Percentiles rank a stretch among this genome's conserved stretches.
These are phyloP conservation scores for Quercus ilex DNA, from an alignment of 306 rosid species.

Conservation along the genomic window DNA sequence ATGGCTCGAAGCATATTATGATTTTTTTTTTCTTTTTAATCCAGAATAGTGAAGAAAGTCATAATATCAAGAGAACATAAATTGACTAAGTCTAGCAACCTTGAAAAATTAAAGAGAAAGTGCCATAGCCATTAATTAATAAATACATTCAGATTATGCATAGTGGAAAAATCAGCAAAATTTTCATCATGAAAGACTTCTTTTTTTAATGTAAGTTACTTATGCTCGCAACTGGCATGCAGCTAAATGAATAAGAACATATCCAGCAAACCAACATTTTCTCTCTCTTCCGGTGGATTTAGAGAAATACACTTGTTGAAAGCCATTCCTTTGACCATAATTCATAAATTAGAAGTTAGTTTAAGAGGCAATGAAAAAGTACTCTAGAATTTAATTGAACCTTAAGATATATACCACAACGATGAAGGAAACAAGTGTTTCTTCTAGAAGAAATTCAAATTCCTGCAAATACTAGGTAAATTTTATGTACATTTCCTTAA, in stretches of 20 bases:
- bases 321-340: slow-evolving; percentile 94
- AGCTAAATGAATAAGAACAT: not conserved
- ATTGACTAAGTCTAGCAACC: not conserved
- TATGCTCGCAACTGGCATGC: not conserved
- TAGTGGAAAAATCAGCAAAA: not conserved
- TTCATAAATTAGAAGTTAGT: slow-evolving; percentile 19
- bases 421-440: not conserved
- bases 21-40: no score
- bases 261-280: slow-evolving; percentile 65
- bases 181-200: not conserved
- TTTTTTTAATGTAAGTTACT: not conserved
- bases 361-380: not conserved
- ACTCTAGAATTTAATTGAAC: not conserved
- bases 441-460: not conserved
- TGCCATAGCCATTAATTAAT: not conserved
- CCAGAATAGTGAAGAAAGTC: no score
- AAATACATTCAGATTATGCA: not conserved
- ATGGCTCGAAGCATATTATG: no score
- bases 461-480: not conserved
- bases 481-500: no score
- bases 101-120: not conserved
- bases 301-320: slow-evolving; percentile 68
- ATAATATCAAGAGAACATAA: no score
- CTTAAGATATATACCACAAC: not conserved
- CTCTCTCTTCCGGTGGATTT: slow-evolving; percentile 70